Evolutionary conservation across 2,329 filamentous ascomycete species (phyloP).

Genomic region (Ceratocystis albifundus): DNA sequence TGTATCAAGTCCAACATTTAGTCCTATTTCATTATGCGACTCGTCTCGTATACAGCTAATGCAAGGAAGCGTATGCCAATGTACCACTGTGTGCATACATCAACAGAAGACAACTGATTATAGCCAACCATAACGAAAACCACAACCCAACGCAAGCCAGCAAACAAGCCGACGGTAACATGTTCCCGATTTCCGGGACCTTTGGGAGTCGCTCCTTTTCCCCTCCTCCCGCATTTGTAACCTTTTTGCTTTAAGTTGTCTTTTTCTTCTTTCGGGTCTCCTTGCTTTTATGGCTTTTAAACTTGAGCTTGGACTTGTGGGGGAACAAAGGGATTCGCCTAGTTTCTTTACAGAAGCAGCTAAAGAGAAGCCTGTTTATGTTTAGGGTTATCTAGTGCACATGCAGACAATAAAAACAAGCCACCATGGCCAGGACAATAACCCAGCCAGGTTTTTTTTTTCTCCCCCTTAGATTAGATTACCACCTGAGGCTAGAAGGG

Average conservation of each 20-base stretch:
- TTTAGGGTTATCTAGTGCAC: background rate
- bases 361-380: background rate
- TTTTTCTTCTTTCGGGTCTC: background rate
- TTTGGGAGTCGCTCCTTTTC: background rate
- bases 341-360: background rate
- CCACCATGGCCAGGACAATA: too few species aligned
- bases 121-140: too few species aligned
- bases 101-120: background rate
- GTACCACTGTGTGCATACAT: background rate
- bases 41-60: slow-evolving; percentile 1
- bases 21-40: too few species aligned
- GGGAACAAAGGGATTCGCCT: slow-evolving; percentile 1
- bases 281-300: background rate
- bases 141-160: background rate
- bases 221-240: background rate
- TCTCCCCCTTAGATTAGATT: too few species aligned
- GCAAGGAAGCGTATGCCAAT: background rate
- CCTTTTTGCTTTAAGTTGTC: background rate
- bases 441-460: too few species aligned
- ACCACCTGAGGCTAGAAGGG: background rate
- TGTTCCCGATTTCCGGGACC: background rate
- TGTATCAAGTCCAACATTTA: too few species aligned
- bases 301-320: slow-evolving; percentile 2
- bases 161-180: background rate
- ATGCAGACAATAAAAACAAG: too few species aligned